Evolutionary conservation across 2,329 filamentous ascomycete genomes (phyloP).

Genomic region (Colletotrichum sp.): DNA sequence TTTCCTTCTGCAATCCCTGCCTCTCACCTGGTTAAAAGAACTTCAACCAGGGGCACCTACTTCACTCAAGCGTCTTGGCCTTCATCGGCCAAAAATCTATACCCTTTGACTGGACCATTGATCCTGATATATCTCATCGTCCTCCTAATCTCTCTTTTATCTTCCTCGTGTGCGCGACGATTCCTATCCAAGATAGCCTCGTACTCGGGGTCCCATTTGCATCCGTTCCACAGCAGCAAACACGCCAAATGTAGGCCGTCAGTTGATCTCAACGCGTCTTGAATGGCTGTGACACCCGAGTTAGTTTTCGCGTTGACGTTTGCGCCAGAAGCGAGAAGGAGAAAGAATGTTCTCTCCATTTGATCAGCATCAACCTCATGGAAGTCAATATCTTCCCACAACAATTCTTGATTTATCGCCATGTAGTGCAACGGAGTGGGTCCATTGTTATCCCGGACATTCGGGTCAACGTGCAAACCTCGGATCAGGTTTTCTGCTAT

Average conservation of each 20-base stretch:
- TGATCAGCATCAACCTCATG: too few relatives aligned
- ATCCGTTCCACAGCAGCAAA: neutral
- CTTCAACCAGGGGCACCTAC: neutral
- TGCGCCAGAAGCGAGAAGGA: neutral
- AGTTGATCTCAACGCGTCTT: neutral
- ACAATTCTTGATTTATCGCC: too few relatives aligned
- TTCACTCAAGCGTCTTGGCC: neutral
- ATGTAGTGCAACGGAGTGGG: neutral
- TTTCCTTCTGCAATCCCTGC: neutral
- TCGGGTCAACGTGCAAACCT: neutral
- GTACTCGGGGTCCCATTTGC: neutral
- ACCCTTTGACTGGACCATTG: neutral
- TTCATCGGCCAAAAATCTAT: neutral
- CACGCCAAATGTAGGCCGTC: neutral
- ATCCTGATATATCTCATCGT: neutral
- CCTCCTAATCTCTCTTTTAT: neutral
- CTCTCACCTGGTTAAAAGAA: neutral
- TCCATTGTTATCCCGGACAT: neutral
- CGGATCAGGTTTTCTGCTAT: neutral
- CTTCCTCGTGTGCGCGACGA: neutral
- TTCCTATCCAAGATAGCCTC: neutral
- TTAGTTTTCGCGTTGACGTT: neutral
- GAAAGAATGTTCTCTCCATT: neutral
- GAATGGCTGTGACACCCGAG: neutral
- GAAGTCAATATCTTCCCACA: too few relatives aligned